phyloP scores from a whole-genome alignment of 352 stramenopile species.

The Bremia lactucae region DNA sequence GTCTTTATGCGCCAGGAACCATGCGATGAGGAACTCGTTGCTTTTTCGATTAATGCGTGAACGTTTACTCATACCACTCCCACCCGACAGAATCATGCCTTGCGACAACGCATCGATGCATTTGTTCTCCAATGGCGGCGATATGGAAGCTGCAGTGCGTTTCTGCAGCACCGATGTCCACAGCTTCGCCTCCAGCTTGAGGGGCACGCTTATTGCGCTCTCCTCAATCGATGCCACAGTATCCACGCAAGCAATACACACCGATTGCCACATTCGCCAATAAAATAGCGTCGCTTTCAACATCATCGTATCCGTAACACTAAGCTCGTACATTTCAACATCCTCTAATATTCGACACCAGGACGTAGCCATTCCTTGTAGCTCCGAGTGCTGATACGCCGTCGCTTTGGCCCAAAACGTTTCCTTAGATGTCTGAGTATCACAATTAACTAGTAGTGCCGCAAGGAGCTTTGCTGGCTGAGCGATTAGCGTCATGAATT shows the following conservation, averaged over 20 bases:
- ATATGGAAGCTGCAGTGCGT: constrained; percentile 17
- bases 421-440: constrained; percentile 11
- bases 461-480: constrained; percentile 37
- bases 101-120: constrained; percentile 28
- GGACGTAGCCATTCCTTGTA: constrained; percentile 13
- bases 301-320: constrained; percentile 35
- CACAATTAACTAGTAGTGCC: constrained; percentile 24
- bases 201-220: constrained; percentile 6
- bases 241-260: constrained; percentile 31
- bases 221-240: constrained; percentile 26
- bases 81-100: constrained; percentile 20
- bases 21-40: constrained; percentile 80
- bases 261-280: constrained; percentile 43
- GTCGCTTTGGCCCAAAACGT: constrained; percentile 23
- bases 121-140: constrained; percentile 25
- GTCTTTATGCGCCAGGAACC: constrained; percentile 79
- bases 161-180: constrained; percentile 16
- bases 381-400: constrained; percentile 26
- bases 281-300: constrained; percentile 47
- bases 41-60: constrained; percentile 53
- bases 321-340: constrained; percentile 11
- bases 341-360: constrained; percentile 26
- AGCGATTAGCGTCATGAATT: constrained; percentile 40
- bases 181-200: constrained; percentile 2
- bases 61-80: constrained; percentile 23